These are phyloP conservation scores for Cyclanthera cordifolia DNA, from an alignment of 306 rosid species.

Conservation along the genomic window DNA sequence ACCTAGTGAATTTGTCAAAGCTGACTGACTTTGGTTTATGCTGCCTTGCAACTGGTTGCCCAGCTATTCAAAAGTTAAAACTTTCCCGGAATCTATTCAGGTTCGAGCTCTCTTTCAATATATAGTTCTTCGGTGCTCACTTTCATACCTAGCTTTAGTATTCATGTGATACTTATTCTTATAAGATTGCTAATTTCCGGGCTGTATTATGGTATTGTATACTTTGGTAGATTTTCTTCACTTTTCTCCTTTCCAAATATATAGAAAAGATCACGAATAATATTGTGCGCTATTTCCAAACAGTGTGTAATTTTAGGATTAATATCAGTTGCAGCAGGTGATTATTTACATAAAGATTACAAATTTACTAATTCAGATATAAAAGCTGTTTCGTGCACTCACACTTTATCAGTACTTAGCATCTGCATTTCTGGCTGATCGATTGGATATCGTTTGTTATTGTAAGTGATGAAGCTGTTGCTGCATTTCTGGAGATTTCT, in stretches of 20 bases:
- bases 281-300: not conserved
- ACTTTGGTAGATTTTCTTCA: not conserved
- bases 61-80: constrained; percentile 37
- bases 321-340: too few relatives aligned
- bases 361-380: too few relatives aligned
- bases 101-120: constrained; percentile 18
- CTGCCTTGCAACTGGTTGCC: constrained; percentile 59
- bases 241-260: not conserved
- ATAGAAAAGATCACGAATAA: not conserved
- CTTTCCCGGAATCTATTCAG: constrained; percentile 60
- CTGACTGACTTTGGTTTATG: constrained; percentile 50
- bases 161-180: not conserved
- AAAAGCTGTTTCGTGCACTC: not conserved
- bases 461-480: constrained; percentile 71
- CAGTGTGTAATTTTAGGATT: too few relatives aligned
- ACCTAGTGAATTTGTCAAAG: constrained; percentile 40
- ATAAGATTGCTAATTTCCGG: not conserved
- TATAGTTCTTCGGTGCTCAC: constrained; percentile 7
- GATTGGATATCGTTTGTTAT: not conserved
- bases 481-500: constrained; percentile 54
- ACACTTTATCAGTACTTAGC: not conserved
- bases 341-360: not conserved
- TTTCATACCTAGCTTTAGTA: not conserved
- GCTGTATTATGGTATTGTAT: not conserved
- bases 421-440: not conserved